A percentile compares a stretch with the other conserved stretches of the same genome.
phyloP scores from a whole-genome alignment of 163 green algal genomes.

The Chlorella variabilis region DNA sequence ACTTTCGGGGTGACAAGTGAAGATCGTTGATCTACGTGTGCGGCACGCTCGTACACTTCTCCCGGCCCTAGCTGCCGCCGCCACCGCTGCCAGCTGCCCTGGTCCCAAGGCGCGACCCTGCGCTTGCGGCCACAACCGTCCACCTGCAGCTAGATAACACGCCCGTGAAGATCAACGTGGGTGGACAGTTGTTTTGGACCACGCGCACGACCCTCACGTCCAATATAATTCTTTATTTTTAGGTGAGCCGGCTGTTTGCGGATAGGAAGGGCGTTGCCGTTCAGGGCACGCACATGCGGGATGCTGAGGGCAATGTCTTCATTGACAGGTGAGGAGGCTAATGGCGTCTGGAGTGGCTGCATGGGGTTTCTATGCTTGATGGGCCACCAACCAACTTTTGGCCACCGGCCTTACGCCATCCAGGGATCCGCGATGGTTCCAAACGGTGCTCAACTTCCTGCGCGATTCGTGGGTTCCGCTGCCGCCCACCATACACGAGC shows the following conservation, averaged over 20 bases:
- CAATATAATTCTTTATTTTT: too few relatives aligned
- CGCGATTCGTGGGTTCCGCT: not conserved
- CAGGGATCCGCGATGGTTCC: not conserved
- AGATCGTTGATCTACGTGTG: too few relatives aligned
- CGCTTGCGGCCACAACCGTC: too few relatives aligned
- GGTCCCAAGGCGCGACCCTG: too few relatives aligned
- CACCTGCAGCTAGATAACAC: too few relatives aligned
- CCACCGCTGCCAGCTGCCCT: too few relatives aligned
- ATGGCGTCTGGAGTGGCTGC: too few relatives aligned
- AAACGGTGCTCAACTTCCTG: not conserved
- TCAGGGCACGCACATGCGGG: not conserved
- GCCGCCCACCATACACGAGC: not conserved
- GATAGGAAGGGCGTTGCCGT: not conserved
- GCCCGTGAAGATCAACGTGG: conserved; percentile 11
- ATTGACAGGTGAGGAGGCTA: conserved; percentile 21
- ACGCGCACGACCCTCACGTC: not conserved
- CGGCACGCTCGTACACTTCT: too few relatives aligned
- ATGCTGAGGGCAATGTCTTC: not conserved
- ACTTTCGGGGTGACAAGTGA: too few relatives aligned
- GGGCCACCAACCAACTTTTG: too few relatives aligned
- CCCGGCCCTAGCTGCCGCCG: too few relatives aligned
- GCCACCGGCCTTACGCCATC: not conserved
- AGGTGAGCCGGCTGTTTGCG: not conserved
- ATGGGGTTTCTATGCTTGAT: too few relatives aligned
- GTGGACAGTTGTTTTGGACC: conserved; percentile 4